These are phyloP conservation scores for Annona cherimola DNA, from an alignment of 164 flowering plant species.

Conservation along the genomic window DNA sequence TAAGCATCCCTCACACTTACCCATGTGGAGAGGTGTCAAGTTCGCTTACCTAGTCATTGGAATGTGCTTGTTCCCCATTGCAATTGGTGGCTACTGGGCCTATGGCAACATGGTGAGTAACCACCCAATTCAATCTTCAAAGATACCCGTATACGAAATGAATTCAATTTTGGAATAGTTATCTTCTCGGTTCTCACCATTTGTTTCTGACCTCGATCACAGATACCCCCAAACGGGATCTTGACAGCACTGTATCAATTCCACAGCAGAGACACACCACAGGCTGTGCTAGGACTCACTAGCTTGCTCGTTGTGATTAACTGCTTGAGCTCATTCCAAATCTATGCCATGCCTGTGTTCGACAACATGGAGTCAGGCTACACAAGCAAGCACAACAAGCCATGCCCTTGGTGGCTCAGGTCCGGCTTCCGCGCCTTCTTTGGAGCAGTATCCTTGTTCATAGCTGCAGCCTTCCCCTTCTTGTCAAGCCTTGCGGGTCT, in stretches of 20 bases:
- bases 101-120: conserved; percentile 53
- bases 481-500: conserved; percentile 41
- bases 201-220: conserved; percentile 4
- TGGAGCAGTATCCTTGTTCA: conserved; percentile 42
- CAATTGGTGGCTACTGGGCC: conserved; percentile 78
- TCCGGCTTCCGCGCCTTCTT: conserved; percentile 34
- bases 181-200: background rate
- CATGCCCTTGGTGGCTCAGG: conserved; percentile 52
- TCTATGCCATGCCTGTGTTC: conserved; percentile 66
- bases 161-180: background rate
- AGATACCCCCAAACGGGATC: conserved; percentile 66
- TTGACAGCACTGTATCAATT: conserved; percentile 36
- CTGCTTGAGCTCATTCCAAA: conserved; percentile 49
- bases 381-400: conserved; percentile 32
- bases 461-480: conserved; percentile 66
- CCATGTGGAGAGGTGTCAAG: conserved; percentile 79
- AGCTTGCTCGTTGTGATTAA: conserved; percentile 36
- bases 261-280: conserved; percentile 45
- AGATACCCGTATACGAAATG: background rate
- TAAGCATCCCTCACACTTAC: conserved; percentile 50
- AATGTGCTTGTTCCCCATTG: conserved; percentile 62
- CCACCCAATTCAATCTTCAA: background rate
- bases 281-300: conserved; percentile 41
- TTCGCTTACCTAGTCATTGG: conserved; percentile 51
- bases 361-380: conserved; percentile 57